phyloP scores from a whole-genome alignment of 441 rosid genomes.

The Melastoma candidum region DNA sequence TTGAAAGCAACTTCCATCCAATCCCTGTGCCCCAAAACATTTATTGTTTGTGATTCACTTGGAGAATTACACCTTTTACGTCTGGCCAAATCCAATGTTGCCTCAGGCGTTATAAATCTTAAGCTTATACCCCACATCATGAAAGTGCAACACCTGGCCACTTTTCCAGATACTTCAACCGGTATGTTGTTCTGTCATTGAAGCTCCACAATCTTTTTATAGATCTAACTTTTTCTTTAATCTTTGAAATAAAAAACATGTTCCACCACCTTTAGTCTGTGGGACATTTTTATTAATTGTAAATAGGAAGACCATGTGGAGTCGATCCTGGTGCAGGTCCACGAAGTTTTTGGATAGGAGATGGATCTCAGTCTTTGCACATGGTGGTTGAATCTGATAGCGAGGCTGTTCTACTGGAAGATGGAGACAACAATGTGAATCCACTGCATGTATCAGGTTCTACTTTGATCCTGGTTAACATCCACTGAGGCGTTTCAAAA shows the following conservation, averaged over 20 bases:
- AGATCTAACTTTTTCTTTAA: neutral
- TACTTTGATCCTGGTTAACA: neutral
- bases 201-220: constrained; percentile 1
- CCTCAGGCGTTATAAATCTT: constrained; percentile 34
- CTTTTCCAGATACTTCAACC: constrained; percentile 47
- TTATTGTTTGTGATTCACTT: constrained; percentile 46
- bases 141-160: constrained; percentile 64
- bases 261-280: neutral
- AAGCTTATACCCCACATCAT: constrained; percentile 40
- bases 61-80: constrained; percentile 51
- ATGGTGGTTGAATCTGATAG: constrained; percentile 30
- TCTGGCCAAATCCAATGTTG: constrained; percentile 27
- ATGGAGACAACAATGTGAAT: constrained; percentile 27
- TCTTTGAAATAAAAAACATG: neutral
- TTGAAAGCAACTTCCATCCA: constrained; percentile 47
- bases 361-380: constrained; percentile 52
- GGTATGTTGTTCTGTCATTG: constrained; percentile 32
- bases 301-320: neutral
- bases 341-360: constrained; percentile 58
- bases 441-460: constrained; percentile 39
- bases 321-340: constrained; percentile 33
- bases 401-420: constrained; percentile 29
- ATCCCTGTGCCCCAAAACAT: constrained; percentile 42
- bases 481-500: neutral
- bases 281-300: neutral